Conservation (phyloP, 305 asterid genomes). For the Fraxinus sp. region DNA sequence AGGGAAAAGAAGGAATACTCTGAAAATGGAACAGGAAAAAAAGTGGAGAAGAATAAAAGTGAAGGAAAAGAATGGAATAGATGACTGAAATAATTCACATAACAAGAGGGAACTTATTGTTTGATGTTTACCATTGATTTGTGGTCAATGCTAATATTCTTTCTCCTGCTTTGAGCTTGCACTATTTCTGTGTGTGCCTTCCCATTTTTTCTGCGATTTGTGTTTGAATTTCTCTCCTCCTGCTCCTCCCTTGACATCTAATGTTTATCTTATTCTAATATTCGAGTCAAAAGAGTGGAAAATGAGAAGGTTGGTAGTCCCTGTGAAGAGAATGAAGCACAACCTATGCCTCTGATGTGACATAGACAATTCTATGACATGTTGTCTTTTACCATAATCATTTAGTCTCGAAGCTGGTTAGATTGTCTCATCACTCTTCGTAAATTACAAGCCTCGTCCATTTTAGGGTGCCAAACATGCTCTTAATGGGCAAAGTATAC, state of each 20-base stretch:
- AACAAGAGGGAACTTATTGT: neutral
- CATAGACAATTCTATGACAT: neutral
- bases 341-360: neutral
- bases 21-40: slow-evolving; percentile 10
- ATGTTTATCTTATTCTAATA: neutral
- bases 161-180: slow-evolving; percentile 3
- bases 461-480: neutral
- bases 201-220: neutral
- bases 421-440: neutral
- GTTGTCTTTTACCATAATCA: neutral
- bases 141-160: neutral
- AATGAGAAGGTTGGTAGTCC: neutral
- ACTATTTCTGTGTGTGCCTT: neutral
- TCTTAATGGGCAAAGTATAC: neutral
- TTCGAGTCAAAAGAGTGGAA: neutral
- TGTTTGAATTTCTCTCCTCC: neutral
- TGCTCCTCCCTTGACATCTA: neutral
- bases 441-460: neutral
- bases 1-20: slow-evolving; percentile 9
- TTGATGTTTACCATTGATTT: neutral
- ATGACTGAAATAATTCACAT: neutral
- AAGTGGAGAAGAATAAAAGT: neutral
- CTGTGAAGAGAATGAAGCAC: neutral
- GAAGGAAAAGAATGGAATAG: neutral
- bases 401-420: neutral